Evolutionary conservation across 192 early-diverging fungal species (phyloP).

Genomic region (Phlyctochytrium bullatum): DNA sequence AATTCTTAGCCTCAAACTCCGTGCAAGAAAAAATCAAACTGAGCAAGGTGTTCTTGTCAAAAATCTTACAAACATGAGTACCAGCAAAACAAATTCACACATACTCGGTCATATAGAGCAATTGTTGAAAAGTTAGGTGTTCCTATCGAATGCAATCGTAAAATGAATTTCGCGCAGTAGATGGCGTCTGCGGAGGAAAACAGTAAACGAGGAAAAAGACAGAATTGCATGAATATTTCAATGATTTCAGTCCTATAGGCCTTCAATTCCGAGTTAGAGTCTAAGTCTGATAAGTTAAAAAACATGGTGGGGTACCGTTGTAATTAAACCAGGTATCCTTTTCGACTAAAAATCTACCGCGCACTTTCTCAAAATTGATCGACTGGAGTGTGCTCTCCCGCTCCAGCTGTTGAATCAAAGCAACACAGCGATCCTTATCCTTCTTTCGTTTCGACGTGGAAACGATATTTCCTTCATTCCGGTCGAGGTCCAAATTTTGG

Average conservation of each 20-base stretch:
- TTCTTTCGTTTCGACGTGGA: slow-evolving; percentile 28
- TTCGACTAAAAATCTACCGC: slow-evolving; percentile 29
- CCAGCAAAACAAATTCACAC: neutral
- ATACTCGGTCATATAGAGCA: slow-evolving; percentile 66
- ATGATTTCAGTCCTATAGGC: slow-evolving; percentile 33
- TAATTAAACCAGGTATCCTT: slow-evolving; percentile 34
- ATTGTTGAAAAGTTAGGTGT: slow-evolving; percentile 69
- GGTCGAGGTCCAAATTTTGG: slow-evolving; percentile 20
- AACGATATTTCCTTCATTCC: neutral
- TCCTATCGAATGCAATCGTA: slow-evolving; percentile 67
- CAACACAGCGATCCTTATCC: slow-evolving; percentile 21
- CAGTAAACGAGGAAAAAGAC: slow-evolving; percentile 66
- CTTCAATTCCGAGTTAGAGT: slow-evolving; percentile 20
- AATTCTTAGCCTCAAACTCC: slow-evolving; percentile 72
- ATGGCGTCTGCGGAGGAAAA: slow-evolving; percentile 69
- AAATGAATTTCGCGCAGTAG: slow-evolving; percentile 72
- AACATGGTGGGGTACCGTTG: no score
- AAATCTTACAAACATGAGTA: slow-evolving; percentile 21
- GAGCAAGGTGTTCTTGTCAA: slow-evolving; percentile 44
- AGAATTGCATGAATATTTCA: slow-evolving; percentile 61
- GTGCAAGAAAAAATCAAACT: slow-evolving; percentile 56
- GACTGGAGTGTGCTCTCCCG: slow-evolving; percentile 41
- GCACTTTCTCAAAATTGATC: slow-evolving; percentile 31
- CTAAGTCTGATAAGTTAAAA: neutral
- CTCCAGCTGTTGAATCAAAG: slow-evolving; percentile 26